phyloP scores from a whole-genome alignment of 2,329 filamentous ascomycete species.

The Colletotrichum agaves region DNA sequence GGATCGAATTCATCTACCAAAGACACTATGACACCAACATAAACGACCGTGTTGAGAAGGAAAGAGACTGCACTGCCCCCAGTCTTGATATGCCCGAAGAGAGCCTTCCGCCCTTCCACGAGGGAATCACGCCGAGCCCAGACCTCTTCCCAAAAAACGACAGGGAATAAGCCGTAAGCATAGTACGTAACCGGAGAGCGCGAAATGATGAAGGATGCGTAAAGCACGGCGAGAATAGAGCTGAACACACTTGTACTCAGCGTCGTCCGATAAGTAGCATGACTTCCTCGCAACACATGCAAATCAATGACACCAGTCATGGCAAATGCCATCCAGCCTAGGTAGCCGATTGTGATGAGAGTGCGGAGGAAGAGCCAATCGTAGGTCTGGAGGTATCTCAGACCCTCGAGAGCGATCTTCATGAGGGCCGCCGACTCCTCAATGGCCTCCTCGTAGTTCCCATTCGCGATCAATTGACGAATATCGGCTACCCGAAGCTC shows the following conservation, averaged over 20 bases:
- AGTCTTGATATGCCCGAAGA: conserved; percentile 77
- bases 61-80: conserved; percentile 68
- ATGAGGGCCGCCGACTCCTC: conserved; percentile 81
- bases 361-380: conserved; percentile 96
- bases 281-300: conserved; percentile 81
- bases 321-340: conserved; percentile 96
- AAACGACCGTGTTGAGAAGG: conserved; percentile 71
- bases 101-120: conserved; percentile 69
- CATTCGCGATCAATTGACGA: conserved; percentile 71
- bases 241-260: conserved; percentile 75
- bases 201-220: conserved; percentile 82
- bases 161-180: conserved; percentile 89
- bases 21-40: conserved; percentile 80
- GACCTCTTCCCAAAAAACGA: conserved; percentile 97
- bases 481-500: conserved; percentile 77
- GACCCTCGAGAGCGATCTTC: conserved; percentile 78
- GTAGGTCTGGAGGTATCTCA: conserved; percentile 96
- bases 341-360: conserved; percentile 87
- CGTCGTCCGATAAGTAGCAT: conserved; percentile 71
- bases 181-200: conserved; percentile 88
- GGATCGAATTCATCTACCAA: conserved; percentile 65
- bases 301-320: conserved; percentile 88
- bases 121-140: conserved; percentile 81
- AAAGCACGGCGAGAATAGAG: conserved; percentile 79
- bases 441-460: conserved; percentile 81